A percentile compares a stretch with the other conserved stretches of the same genome.
Conservation (phyloP, 192 early-diverging fungal species). For the Coemansia aciculifera region DNA sequence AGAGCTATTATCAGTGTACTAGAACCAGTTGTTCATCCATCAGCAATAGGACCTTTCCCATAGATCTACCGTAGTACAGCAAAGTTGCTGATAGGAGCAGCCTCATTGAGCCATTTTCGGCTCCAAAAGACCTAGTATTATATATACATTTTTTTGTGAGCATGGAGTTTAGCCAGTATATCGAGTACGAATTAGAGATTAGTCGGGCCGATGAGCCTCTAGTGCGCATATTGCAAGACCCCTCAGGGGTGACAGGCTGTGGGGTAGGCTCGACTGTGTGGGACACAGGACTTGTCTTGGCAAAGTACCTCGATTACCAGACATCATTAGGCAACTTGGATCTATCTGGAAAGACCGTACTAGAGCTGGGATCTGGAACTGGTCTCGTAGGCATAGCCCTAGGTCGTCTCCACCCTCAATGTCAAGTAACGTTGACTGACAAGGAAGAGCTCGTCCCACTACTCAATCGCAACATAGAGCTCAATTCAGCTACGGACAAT, state of each 20-base stretch:
- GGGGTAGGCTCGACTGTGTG: slow-evolving; percentile 44
- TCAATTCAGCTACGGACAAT: slow-evolving; percentile 18
- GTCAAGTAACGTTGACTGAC: slow-evolving; percentile 32
- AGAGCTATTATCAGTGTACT: no score
- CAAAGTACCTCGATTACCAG: slow-evolving; percentile 43
- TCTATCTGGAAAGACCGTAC: slow-evolving; percentile 26
- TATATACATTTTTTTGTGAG: background rate
- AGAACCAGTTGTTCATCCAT: no score
- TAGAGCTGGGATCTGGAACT: slow-evolving; percentile 44
- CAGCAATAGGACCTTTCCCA: background rate
- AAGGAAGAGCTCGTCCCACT: slow-evolving; percentile 30
- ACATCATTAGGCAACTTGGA: slow-evolving; percentile 13
- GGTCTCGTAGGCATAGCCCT: slow-evolving; percentile 39
- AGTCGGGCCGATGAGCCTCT: slow-evolving; percentile 10
- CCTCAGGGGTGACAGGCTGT: slow-evolving; percentile 16
- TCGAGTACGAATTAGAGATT: slow-evolving; percentile 34
- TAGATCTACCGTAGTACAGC: background rate
- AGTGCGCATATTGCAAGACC: slow-evolving; percentile 34
- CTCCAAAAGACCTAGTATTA: background rate
- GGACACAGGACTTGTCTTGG: slow-evolving; percentile 37
- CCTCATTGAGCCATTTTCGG: background rate
- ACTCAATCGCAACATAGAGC: slow-evolving; percentile 29
- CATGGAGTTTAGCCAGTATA: slow-evolving; percentile 18
- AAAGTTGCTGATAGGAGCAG: background rate
- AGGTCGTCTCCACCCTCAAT: slow-evolving; percentile 23